Evolutionary conservation across 164 flowering plant species (phyloP).

Genomic region (Macadamia tetraphylla): DNA sequence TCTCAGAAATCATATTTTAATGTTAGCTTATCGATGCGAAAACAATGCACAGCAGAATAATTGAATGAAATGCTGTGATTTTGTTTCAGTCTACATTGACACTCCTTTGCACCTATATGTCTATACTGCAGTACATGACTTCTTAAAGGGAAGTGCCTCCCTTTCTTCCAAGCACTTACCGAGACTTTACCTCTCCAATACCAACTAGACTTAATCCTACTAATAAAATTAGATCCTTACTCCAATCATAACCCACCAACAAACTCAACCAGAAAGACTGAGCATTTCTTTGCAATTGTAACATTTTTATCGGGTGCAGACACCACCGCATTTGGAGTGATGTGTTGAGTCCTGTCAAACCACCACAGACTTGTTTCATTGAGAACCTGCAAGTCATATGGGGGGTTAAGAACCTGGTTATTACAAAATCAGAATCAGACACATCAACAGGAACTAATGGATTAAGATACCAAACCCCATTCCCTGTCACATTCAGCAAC

Average conservation of each 20-base stretch:
- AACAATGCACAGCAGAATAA: no score
- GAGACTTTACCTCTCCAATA: neutral
- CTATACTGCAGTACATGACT: neutral
- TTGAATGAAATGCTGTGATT: no score
- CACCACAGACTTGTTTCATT: constrained; percentile 98
- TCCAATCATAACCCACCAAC: constrained; percentile 58
- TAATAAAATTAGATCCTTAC: no score
- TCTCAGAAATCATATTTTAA: no score
- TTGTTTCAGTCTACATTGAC: neutral
- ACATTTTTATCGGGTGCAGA: constrained; percentile 83
- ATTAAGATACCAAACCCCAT: no score
- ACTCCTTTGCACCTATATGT: neutral
- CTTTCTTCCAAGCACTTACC: neutral
- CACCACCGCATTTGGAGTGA: constrained; percentile 74
- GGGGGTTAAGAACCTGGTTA: no score
- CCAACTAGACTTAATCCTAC: neutral
- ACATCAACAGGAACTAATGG: neutral
- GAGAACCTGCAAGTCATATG: constrained; percentile 52
- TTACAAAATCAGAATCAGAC: neutral
- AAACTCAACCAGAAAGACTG: constrained; percentile 93
- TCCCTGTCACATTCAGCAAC: no score
- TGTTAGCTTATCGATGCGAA: no score
- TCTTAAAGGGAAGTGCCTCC: no score
- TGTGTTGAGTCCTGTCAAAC: constrained; percentile 73
- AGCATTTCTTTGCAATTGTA: constrained; percentile 89